Evolutionary conservation across 208 protist species (phyloP), one percentile per base, ranked within the genome.

Genomic region (Trypanosoma congolense): DNA sequence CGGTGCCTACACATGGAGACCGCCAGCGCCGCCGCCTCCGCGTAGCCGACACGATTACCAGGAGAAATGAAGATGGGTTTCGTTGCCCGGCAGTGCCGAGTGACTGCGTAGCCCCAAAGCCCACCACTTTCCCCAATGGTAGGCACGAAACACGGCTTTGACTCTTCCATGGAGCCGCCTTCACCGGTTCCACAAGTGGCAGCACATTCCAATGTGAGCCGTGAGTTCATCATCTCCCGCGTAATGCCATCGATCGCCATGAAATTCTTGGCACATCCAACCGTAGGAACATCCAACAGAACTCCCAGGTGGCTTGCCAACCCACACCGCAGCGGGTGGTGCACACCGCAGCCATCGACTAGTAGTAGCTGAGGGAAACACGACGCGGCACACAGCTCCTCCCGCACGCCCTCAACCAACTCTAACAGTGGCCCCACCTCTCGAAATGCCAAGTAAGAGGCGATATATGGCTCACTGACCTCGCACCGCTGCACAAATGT

Each of bases 391-490:
- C 40, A 30, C 5, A 92, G 31, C 33, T 73, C 70, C 1, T 19
- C 33, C 14, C 38, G 25, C 38, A 58, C 52, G 4, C 44, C 46
- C 12, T 71, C 42, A 21, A 91, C 68, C 19, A 93, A 68, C 21
- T 68, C 65, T 47, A 70, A 26, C 8, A 89, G 57, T 16, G 76
- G 75, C 6, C 60, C 50, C 8, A 88, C 76, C 60, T 99, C 97
- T 8, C 97, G 82, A 48, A 98, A 98, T 14, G 96, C 96, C 2
- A 99, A 66, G 69, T 92, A 99, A 5, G 96, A 95, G 0, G 93
- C 71, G 0, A 98, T 71, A 68, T 99, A 99, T 0, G 94, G 95
- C 38, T 84, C 75, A 26, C 29, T 65, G 22, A 87, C 44, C 25
- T 65, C 67, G 56, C 82, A 90, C 46, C 75, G 65, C 40, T 86